Conservation (phyloP, 805 yeast species). For the Kodamaea fukazawae region DNA sequence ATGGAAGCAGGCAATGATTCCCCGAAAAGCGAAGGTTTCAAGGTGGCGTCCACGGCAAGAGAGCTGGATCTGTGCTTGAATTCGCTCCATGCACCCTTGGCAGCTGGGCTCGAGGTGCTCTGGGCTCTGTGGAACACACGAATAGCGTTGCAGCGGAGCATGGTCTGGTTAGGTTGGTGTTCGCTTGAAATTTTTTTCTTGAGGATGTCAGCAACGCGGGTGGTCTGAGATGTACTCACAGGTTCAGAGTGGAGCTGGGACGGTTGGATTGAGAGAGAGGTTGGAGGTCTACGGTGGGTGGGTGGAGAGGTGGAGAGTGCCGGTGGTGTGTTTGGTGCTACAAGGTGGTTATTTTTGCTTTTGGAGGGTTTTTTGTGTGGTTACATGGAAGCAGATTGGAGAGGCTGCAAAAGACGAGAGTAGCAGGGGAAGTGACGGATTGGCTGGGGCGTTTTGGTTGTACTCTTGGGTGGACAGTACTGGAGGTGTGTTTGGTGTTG, state of each 20-base stretch:
- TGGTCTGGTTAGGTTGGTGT: constrained; percentile 1
- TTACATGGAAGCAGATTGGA: too few relatives aligned
- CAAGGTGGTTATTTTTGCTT: background rate
- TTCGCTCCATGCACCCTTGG: constrained; percentile 33
- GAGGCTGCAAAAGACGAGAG: too few relatives aligned
- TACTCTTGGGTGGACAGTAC: too few relatives aligned
- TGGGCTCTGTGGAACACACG: background rate
- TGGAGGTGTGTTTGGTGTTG: background rate
- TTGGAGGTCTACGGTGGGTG: too few relatives aligned
- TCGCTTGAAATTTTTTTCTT: background rate
- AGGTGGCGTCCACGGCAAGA: constrained; percentile 14
- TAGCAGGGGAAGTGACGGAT: too few relatives aligned
- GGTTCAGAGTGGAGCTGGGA: too few relatives aligned
- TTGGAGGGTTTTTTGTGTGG: too few relatives aligned
- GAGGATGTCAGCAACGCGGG: constrained; percentile 1
- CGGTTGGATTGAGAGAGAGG: too few relatives aligned
- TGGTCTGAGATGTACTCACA: too few relatives aligned
- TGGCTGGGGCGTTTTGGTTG: too few relatives aligned
- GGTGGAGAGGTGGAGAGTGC: too few relatives aligned
- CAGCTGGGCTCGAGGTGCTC: constrained; percentile 4
- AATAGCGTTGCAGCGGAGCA: constrained; percentile 5
- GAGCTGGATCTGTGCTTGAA: constrained; percentile 25
- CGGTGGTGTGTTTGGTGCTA: background rate
- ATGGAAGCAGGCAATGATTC: constrained; percentile 47
- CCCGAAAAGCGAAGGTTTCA: constrained; percentile 17